phyloP scores from a whole-genome alignment of 371 early-diverging fungal genomes.

The Lichtheimia corymbifera region DNA sequence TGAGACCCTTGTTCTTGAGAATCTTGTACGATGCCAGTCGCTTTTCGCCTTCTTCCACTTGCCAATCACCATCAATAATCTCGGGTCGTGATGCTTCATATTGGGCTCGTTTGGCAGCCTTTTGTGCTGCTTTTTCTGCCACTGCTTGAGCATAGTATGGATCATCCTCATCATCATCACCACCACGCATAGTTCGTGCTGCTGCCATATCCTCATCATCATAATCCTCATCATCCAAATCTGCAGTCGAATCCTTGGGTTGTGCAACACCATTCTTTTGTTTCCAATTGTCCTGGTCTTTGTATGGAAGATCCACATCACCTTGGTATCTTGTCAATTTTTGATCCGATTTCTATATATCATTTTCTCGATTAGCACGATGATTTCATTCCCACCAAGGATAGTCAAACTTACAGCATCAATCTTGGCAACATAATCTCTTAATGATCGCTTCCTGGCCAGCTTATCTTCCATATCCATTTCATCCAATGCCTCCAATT shows the following conservation, averaged over 20 bases:
- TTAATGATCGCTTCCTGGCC: conserved; percentile 65
- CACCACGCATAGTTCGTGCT: conserved; percentile 39
- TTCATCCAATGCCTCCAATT: conserved; percentile 71
- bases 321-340: conserved; percentile 58
- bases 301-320: conserved; percentile 80
- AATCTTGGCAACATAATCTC: conserved; percentile 73
- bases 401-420: conserved; percentile 57
- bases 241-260: conserved; percentile 58
- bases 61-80: conserved; percentile 40
- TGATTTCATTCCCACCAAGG: neutral
- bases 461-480: conserved; percentile 82
- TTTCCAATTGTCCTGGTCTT: conserved; percentile 45
- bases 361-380: neutral
- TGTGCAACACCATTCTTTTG: conserved; percentile 62
- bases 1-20: conserved; percentile 94
- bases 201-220: conserved; percentile 53
- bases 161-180: conserved; percentile 41
- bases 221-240: conserved; percentile 66
- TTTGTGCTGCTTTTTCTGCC: conserved; percentile 45
- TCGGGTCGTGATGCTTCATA: conserved; percentile 46
- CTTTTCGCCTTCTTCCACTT: conserved; percentile 66
- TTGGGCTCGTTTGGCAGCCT: conserved; percentile 48
- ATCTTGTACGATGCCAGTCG: conserved; percentile 87
- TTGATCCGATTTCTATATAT: conserved; percentile 44
- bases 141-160: conserved; percentile 62